phyloP scores from a whole-genome alignment of 2,329 filamentous ascomycete genomes.

The Chalaropsis thielavioides region DNA sequence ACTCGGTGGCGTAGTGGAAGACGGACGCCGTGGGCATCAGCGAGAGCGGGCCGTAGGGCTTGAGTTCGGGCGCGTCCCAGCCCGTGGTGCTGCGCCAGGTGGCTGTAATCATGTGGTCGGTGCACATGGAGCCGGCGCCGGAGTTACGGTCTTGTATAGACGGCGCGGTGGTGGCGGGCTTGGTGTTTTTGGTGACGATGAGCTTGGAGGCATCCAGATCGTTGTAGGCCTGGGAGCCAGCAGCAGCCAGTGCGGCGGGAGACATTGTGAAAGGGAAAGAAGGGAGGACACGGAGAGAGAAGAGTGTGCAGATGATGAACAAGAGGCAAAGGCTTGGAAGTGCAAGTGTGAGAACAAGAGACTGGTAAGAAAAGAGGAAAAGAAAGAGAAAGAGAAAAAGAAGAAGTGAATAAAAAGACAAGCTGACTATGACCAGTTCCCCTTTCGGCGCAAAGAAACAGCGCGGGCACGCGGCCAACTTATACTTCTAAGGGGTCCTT shows the following conservation, averaged over 20 bases:
- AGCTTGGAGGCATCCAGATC: constrained; percentile 50
- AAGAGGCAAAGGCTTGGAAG: background rate
- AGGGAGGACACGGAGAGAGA: background rate
- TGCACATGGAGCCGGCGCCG: constrained; percentile 43
- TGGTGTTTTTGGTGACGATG: constrained; percentile 37
- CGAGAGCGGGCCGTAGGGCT: constrained; percentile 61
- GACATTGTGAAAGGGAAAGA: constrained; percentile 9
- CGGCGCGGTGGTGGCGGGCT: constrained; percentile 39
- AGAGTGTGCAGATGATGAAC: background rate
- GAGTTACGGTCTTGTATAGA: constrained; percentile 33
- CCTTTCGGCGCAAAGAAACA: background rate
- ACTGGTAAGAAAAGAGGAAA: background rate
- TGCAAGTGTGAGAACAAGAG: background rate
- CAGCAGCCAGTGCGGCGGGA: constrained; percentile 22
- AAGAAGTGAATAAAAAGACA: background rate
- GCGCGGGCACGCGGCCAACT: background rate
- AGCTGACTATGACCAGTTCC: too few relatives aligned
- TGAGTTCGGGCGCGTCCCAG: constrained; percentile 60
- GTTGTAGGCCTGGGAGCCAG: constrained; percentile 36
- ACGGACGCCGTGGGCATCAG: constrained; percentile 70
- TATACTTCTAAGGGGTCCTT: background rate
- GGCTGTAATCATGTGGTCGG: constrained; percentile 78
- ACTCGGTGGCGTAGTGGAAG: constrained; percentile 81
- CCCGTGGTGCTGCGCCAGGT: constrained; percentile 50
- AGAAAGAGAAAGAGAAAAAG: background rate